Base-by-base conservation (phyloP, 2,329 filamentous ascomycete species). In the Beauveria sp. region DNA sequence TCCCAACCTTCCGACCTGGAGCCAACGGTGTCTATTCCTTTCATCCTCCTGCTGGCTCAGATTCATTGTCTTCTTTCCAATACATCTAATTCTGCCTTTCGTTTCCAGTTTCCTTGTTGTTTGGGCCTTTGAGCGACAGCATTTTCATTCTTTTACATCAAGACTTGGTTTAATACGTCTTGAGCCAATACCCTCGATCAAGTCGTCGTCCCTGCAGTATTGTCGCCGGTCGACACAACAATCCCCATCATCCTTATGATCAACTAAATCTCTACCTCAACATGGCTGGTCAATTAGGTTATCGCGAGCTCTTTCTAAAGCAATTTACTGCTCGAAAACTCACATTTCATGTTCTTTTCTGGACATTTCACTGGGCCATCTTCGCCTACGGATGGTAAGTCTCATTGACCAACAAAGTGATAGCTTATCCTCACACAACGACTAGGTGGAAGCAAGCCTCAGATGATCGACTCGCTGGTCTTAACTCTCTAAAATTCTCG, bases 351-450 rank as follows among this genome's bases (percentile, higher is more conserved):
- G 68, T 90, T 66, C 73, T 95, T 56, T 96, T 96, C 73, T 93
- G 91, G 87, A 82, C 81, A 3, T 77, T 90, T 48, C 92, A 96
- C 71, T 86, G 86, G 74, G 87, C 80, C 26, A 73, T 96, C n/a
- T 96, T 96, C 72, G 88, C 83, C 48, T 84, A 86, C 69, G 92
- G 92, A 82, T 96, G 92, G 92, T 96, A 80, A 71, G 88, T 49
- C 18, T 5, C 20, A 42, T 26, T 24, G n/a, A 1, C 14, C 5
- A 10, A 22, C 67, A 53, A 26, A 22, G 28, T 64, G 38, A 20
- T 6, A 9, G n/a, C 5, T 2, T 45, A 20, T 18, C n/a, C 60
- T 38, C 42, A 64, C 31, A 65, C 18, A 74, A 65, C 34, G 34
- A 48, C 28, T 34, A 96, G 92, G 91, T 90, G 80, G 70, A 88